Evolutionary conservation across 2,329 filamentous ascomycete species (phyloP).

Genomic region (Epichloe sylvatica): DNA sequence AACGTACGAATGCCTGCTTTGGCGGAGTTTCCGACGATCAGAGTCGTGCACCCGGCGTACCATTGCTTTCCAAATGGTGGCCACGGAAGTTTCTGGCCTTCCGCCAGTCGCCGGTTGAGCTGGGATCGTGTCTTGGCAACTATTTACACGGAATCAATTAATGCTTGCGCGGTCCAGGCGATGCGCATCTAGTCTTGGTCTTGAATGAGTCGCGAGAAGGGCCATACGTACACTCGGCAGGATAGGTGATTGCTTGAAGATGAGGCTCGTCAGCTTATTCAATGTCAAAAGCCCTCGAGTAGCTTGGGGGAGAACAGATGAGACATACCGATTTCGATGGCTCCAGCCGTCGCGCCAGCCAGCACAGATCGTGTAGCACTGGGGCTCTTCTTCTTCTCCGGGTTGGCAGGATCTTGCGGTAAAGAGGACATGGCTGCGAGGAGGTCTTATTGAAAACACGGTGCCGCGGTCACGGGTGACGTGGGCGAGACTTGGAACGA

Average conservation of each 20-base stretch:
- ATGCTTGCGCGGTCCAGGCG: not conserved
- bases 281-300: not conserved
- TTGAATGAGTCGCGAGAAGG: not conserved
- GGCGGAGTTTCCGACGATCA: conserved; percentile 91
- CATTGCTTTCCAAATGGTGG: conserved; percentile 86
- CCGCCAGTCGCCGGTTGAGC: conserved; percentile 70
- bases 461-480: not conserved
- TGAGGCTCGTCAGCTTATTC: not conserved
- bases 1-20: conserved; percentile 84
- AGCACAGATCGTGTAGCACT: conserved; percentile 80
- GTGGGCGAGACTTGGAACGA: not conserved
- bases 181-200: not conserved
- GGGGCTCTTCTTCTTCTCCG: conserved; percentile 37
- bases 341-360: conserved; percentile 85
- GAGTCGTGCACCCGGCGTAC: conserved; percentile 95
- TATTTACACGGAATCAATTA: conserved; percentile 18
- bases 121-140: conserved; percentile 92
- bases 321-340: conserved; percentile 71
- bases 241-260: conserved; percentile 64
- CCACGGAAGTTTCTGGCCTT: conserved; percentile 81
- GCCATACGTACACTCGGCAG: conserved; percentile 62
- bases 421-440: conserved; percentile 16
- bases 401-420: conserved; percentile 11
- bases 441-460: too few species aligned
- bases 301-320: not conserved